Percentiles rank a stretch among this genome's conserved stretches.
Evolutionary conservation across 305 asterid genomes (phyloP).

Genomic region (Withania somnifera): DNA sequence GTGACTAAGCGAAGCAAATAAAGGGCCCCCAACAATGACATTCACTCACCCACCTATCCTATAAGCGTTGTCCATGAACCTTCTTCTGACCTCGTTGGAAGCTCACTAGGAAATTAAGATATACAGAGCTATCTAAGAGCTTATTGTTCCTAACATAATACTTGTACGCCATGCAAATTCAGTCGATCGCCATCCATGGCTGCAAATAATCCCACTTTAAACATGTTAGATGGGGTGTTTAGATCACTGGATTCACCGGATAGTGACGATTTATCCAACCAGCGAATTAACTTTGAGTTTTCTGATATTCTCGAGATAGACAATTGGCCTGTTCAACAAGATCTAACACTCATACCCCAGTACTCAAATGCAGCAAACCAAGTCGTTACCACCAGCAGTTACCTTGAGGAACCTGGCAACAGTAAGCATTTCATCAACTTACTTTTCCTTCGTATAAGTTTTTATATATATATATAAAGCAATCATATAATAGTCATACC

Average conservation of each 20-base stretch:
- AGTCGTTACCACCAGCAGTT: constrained; percentile 6
- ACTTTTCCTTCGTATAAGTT: not conserved
- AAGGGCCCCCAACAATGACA: constrained; percentile 29
- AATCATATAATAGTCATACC: not conserved
- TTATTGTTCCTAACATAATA: not conserved
- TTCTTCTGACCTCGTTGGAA: constrained; percentile 43
- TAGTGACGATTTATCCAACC: not conserved
- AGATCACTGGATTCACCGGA: constrained; percentile 11
- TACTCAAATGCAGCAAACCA: constrained; percentile 15
- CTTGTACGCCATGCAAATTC: not conserved
- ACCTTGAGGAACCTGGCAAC: constrained; percentile 20
- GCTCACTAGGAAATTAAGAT: constrained; percentile 28
- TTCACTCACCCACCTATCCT: constrained; percentile 39
- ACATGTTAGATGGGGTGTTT: constrained; percentile 10
- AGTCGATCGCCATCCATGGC: constrained; percentile 29
- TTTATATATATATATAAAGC: not conserved
- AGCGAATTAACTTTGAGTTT: constrained; percentile 20
- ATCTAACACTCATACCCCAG: constrained; percentile 22
- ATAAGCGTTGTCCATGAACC: constrained; percentile 36
- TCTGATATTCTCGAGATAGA: constrained; percentile 47
- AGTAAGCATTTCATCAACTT: constrained; percentile 25
- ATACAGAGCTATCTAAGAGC: not conserved
- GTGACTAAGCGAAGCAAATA: constrained; percentile 20
- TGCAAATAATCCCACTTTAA: constrained; percentile 13
- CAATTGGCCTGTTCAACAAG: constrained; percentile 46